Conservation (phyloP, 345 rosid genomes). For the Mallotus nudiflorus region DNA sequence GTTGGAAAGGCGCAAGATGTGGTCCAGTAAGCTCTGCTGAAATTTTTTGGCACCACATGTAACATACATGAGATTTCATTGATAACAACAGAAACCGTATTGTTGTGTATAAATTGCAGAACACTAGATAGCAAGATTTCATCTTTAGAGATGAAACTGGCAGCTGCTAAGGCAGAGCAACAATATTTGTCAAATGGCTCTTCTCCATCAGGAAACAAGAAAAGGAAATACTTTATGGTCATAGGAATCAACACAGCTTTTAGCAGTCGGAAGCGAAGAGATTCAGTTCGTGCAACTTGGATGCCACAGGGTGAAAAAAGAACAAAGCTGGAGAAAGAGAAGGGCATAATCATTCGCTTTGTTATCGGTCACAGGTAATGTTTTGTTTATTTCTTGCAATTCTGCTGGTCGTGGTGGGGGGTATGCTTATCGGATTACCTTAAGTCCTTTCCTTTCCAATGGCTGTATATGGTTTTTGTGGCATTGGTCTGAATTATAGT, state of each 20-base stretch:
- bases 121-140: constrained; percentile 43
- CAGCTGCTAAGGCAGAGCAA: constrained; percentile 46
- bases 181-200: constrained; percentile 19
- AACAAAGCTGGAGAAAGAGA: constrained; percentile 69
- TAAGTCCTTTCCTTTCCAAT: background rate
- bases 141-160: constrained; percentile 46
- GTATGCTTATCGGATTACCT: constrained; percentile 1
- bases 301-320: constrained; percentile 86
- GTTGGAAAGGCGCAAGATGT: constrained; percentile 24
- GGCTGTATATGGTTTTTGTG: background rate
- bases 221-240: constrained; percentile 69
- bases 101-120: constrained; percentile 38
- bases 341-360: constrained; percentile 79
- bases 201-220: constrained; percentile 23
- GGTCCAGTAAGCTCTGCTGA: constrained; percentile 35
- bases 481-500: background rate
- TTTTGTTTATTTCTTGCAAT: background rate
- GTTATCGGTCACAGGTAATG: constrained; percentile 86
- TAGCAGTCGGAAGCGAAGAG: constrained; percentile 78
- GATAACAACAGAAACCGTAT: background rate
- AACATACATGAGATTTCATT: background rate
- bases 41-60: constrained; percentile 2
- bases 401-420: background rate
- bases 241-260: constrained; percentile 89
- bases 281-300: constrained; percentile 87